A percentile compares a stretch with the other conserved stretches of the same genome.
phyloP scores from a whole-genome alignment of 441 rosid species.

The Raphanus hybrid region DNA sequence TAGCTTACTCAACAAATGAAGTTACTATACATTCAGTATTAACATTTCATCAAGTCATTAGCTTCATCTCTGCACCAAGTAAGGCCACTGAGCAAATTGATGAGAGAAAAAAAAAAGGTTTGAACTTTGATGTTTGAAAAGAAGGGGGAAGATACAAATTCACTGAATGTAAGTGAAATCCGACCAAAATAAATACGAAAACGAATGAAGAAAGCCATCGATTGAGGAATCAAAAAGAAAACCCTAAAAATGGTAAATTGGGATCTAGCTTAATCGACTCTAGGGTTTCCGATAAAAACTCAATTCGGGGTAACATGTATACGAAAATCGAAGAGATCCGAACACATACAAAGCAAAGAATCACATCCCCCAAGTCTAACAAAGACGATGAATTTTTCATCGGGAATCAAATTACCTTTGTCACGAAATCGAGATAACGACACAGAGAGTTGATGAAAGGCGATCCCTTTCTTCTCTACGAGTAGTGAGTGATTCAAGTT shows the following conservation, averaged over 20 bases:
- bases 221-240: constrained; percentile 23
- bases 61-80: neutral
- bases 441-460: constrained; percentile 25
- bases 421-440: neutral
- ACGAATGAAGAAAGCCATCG: constrained; percentile 22
- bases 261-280: constrained; percentile 28
- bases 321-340: neutral
- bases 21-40: neutral
- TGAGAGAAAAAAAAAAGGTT: neutral
- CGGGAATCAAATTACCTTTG: constrained; percentile 2
- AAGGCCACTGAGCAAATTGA: constrained; percentile 5
- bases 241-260: constrained; percentile 32
- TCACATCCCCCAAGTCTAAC: constrained; percentile 8
- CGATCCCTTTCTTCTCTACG: constrained; percentile 37
- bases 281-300: constrained; percentile 23
- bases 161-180: constrained; percentile 9
- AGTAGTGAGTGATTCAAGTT: constrained; percentile 24
- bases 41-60: neutral
- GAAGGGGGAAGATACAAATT: constrained; percentile 17
- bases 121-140: constrained; percentile 5
- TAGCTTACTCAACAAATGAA: neutral
- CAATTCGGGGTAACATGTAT: neutral
- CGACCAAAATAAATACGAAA: neutral
- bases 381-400: neutral
- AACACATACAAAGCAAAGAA: constrained; percentile 15